Percentiles rank a stretch among this genome's conserved stretches.
These are phyloP conservation scores for Rhytidhysteron rufulum DNA, from an alignment of 2,329 filamentous ascomycete species.

Conservation along the genomic window DNA sequence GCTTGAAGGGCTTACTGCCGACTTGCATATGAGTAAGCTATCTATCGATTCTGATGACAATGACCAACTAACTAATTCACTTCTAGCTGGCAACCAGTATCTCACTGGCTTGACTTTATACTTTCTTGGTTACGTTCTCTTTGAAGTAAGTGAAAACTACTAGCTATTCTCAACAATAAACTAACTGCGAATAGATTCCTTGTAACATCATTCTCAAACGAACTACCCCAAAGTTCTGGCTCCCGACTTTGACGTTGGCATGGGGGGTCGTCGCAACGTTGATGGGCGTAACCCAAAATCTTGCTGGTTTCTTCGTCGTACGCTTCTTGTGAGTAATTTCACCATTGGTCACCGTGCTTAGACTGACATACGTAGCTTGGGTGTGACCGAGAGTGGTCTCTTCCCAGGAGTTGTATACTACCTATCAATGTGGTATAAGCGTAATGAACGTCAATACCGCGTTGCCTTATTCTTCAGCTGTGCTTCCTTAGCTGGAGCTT, in stretches of 20 bases:
- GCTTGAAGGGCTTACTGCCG: conserved; percentile 32
- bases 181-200: conserved; percentile 42
- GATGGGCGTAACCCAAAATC: conserved; percentile 47
- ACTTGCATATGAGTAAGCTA: conserved; percentile 25
- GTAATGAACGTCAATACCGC: conserved; percentile 55
- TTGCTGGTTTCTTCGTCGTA: conserved; percentile 43
- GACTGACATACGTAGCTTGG: conserved; percentile 16
- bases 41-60: not conserved
- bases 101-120: conserved; percentile 63
- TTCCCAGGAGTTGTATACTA: conserved; percentile 49
- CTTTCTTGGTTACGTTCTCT: conserved; percentile 52
- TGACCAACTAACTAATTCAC: not conserved
- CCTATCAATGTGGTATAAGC: conserved; percentile 61
- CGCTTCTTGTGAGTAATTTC: conserved; percentile 43
- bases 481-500: conserved; percentile 56
- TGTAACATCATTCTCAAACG: conserved; percentile 61
- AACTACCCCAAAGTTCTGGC: conserved; percentile 50
- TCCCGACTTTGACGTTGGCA: conserved; percentile 45
- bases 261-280: conserved; percentile 51
- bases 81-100: conserved; percentile 47
- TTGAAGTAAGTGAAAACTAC: conserved; percentile 31
- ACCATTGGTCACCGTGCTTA: not conserved
- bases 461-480: conserved; percentile 59
- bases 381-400: conserved; percentile 33
- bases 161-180: not conserved